Conservation (phyloP, 352 stramenopile species). For the Blastocystis sp. region DNA sequence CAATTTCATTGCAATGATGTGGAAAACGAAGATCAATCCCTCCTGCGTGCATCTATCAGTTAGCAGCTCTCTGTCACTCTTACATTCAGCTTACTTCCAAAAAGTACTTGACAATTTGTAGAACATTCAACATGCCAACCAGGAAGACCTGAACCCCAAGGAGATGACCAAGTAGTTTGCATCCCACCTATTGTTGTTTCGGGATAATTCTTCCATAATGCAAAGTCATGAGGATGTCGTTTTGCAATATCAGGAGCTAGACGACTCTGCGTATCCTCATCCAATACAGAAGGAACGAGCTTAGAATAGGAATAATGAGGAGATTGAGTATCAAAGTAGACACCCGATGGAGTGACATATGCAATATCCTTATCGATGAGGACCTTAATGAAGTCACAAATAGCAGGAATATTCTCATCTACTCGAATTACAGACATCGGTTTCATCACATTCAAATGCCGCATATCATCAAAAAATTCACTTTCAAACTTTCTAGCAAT, state of each 20-base stretch:
- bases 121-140: constrained; percentile 98
- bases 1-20: constrained; percentile 97
- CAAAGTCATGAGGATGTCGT: constrained; percentile 89
- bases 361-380: constrained; percentile 82
- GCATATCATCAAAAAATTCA: constrained; percentile 96
- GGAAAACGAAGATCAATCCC: constrained; percentile 95
- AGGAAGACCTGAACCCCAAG: constrained; percentile 88
- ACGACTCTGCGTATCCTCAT: constrained; percentile 76
- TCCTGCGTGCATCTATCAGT: constrained; percentile 91
- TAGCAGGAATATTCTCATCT: constrained; percentile 83
- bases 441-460: constrained; percentile 80
- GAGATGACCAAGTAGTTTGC: constrained; percentile 83
- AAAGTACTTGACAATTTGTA: constrained; percentile 74
- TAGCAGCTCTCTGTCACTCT: constrained; percentile 74
- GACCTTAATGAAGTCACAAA: constrained; percentile 81
- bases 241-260: constrained; percentile 79
- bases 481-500: constrained; percentile 81
- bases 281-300: constrained; percentile 80
- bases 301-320: constrained; percentile 72
- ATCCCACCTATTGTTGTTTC: constrained; percentile 79
- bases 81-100: constrained; percentile 83
- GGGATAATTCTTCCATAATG: constrained; percentile 85
- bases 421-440: constrained; percentile 74
- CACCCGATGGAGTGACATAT: constrained; percentile 82
- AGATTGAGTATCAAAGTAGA: constrained; percentile 84